These are phyloP conservation scores for Penicillium dipodomyicola DNA, from an alignment of 495 filamentous ascomycete genomes.

Conservation along the genomic window DNA sequence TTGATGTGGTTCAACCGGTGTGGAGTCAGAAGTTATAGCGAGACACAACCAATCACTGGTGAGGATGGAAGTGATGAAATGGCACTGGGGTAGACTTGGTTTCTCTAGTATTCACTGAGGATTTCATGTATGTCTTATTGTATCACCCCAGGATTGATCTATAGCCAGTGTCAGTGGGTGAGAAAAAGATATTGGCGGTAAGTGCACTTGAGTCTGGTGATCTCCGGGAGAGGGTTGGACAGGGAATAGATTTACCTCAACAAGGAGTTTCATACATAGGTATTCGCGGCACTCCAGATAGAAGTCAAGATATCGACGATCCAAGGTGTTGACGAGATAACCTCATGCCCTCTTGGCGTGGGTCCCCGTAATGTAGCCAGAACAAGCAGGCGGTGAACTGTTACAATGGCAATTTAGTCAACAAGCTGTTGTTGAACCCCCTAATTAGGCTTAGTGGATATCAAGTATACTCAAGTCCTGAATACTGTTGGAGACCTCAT, in stretches of 20 bases:
- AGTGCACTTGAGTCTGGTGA: neutral
- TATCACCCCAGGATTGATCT: neutral
- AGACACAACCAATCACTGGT: neutral
- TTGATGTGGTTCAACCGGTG: neutral
- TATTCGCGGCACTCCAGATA: neutral
- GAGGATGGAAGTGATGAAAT: neutral
- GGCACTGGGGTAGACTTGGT: neutral
- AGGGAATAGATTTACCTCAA: neutral
- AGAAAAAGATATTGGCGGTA: neutral
- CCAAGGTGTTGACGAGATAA: neutral
- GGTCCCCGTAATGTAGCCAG: neutral
- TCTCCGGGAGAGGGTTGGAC: neutral
- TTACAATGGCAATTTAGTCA: neutral
- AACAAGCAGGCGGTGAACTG: neutral
- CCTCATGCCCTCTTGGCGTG: slow-evolving; percentile 6
- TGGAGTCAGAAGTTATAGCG: neutral
- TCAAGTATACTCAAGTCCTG: neutral
- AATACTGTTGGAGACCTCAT: too few relatives aligned
- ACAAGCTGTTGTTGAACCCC: neutral
- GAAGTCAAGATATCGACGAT: neutral
- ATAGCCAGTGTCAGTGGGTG: neutral
- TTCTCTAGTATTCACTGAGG: neutral
- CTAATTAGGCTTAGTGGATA: neutral
- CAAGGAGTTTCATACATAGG: too few relatives aligned
- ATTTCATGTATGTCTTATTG: neutral